These are phyloP conservation scores for Russula earlei DNA, from an alignment of 768 basidiomycete species.

Conservation along the genomic window DNA sequence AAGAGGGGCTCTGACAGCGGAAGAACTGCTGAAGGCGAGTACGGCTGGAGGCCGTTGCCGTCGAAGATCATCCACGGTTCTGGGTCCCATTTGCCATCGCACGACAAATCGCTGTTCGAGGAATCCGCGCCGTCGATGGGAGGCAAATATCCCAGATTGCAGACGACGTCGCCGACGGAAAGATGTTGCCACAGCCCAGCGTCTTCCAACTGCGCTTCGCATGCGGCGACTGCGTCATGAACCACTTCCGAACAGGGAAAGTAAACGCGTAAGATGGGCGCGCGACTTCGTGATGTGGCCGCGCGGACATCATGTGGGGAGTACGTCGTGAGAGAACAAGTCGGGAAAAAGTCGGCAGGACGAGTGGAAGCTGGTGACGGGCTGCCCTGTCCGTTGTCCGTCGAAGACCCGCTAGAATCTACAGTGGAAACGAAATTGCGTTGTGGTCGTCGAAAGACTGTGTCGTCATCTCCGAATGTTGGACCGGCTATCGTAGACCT, in stretches of 20 bases:
- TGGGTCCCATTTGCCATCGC: slow-evolving; percentile 15
- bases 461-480: slow-evolving; percentile 1
- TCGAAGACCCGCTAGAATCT: slow-evolving; percentile 13
- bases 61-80: slow-evolving; percentile 68
- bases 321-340: slow-evolving; percentile 10
- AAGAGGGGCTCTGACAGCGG: slow-evolving; percentile 48
- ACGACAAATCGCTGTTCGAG: slow-evolving; percentile 16
- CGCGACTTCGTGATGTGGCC: slow-evolving; percentile 53
- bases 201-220: slow-evolving; percentile 60
- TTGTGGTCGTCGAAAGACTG: background rate
- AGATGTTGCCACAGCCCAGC: slow-evolving; percentile 65
- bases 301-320: slow-evolving; percentile 52
- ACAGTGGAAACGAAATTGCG: background rate
- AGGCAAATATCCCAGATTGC: slow-evolving; percentile 73
- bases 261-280: slow-evolving; percentile 66
- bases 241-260: slow-evolving; percentile 57
- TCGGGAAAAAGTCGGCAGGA: slow-evolving; percentile 20
- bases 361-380: slow-evolving; percentile 23
- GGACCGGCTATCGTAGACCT: background rate
- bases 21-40: slow-evolving; percentile 43
- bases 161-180: slow-evolving; percentile 69
- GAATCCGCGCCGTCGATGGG: slow-evolving; percentile 22
- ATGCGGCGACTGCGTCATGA: slow-evolving; percentile 39
- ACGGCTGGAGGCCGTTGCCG: slow-evolving; percentile 52
- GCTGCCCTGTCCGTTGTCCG: slow-evolving; percentile 12